Base-by-base conservation (phyloP, 2,329 filamentous ascomycete genomes). In the Sphaerulina vaccinii region DNA sequence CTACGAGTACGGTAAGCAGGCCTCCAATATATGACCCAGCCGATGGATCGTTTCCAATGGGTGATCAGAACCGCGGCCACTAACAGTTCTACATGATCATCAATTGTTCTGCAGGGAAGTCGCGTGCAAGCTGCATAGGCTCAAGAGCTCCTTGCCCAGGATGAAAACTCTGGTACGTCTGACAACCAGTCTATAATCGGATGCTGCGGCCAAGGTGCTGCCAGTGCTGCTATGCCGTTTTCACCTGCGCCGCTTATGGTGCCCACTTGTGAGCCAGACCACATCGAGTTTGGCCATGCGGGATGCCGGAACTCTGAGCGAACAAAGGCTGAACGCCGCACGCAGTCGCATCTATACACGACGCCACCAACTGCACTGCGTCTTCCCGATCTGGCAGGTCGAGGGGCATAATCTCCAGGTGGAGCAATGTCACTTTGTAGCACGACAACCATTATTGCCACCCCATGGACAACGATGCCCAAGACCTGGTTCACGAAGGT, bases 301-400 rank as follows among this genome's bases (percentile, higher is more conserved):
- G 38, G 44, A 38, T 43, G 46, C 51, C 54, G 54, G 57, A 52
- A 51, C 29, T 23, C 24, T 54, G 49, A 23, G 33, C 45, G 37
- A 52, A 54, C 49, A 55, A 56, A 51, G 54, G 41, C 41, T 23
- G 16, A 24, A n/a, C 33, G 41, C 51, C 57, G 57, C 51, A 53
- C 55, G 51, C 52, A 53, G 52, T 52, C 29, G 49, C 45, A 55
- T 50, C 36, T 16, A 22, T 16, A 32, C 16, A 22, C 38, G 22
- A 32, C 36, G 45, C 36, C 45, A 48, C 21, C 36, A 27, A 16
- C 45, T 1, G 16, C 21, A n/a, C 22, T 23, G 13, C 9, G 24
- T 47, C 16, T 22, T 43, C 11, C 22, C 10, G 21, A n/a, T 24
- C 5, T 27, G 36, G 13, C 13, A 13, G 22, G 35, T 39, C 18